Base-by-base conservation (phyloP, 2,329 filamentous ascomycete genomes). In the Pseudogymnoascus sp. region DNA sequence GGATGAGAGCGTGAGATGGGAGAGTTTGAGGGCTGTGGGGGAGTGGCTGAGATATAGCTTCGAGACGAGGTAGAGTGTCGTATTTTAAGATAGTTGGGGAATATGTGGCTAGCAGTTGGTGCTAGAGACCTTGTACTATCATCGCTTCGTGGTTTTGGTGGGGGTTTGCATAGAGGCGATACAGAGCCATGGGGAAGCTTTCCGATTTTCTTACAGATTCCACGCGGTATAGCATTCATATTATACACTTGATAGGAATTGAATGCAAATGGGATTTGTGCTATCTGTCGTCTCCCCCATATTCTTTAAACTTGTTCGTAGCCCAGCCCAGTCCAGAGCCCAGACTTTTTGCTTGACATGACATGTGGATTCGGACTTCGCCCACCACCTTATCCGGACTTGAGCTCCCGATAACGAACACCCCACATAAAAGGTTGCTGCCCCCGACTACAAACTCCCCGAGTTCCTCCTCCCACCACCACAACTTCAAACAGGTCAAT, bases 1-100 rank as follows among this genome's bases (percentile, higher is more conserved):
- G 66, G 87, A 90, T 71, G 87, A 90, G 75, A 80, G 79, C 43
- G 87, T 91, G 21, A 77, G 88, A 69, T 90, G 88, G 87, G 88
- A 91, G 77, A 88, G 85, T 73, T 76, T 91, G 77, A 84, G 86
- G 69, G 88, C 88, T 34, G 85, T 90, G 23, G 88, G 88, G 18
- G 88, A 89, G 74, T 91, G 88, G 87, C 75, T 91, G 74, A 82
- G 87, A 69, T 90, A 90, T 77, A 88, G 80, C 65, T 87, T 88
- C 74, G 83, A 86, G 62, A 72, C 71, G 38, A 73, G 72, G 62
- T 73, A 64, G 40, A 46, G 0, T n/a, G 43, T 18, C 3, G 43
- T 1, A 5, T 28, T 53, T 46, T 3, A 9, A 60, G 31, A 21
- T 38, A 31, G 42, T 16, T 31, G 14, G 6, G 23, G n/a, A 14